phyloP scores from a whole-genome alignment of 805 yeast genomes.

The Saturnispora gosingensis region DNA sequence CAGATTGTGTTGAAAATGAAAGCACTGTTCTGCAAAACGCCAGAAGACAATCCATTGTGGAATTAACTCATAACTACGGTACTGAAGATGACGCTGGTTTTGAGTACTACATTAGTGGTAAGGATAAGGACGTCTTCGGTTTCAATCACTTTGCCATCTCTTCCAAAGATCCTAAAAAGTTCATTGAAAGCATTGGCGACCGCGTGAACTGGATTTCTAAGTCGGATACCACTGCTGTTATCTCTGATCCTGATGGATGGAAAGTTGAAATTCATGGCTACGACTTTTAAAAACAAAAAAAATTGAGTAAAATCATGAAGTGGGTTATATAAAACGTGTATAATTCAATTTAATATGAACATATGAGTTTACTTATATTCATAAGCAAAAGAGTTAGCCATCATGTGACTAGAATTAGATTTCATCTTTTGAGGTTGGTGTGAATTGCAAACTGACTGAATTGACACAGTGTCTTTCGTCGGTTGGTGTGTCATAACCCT shows the following conservation, averaged over 20 bases:
- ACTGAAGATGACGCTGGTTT: constrained; percentile 73
- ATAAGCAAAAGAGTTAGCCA: not conserved
- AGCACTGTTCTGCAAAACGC: constrained; percentile 29
- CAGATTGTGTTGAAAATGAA: constrained; percentile 35
- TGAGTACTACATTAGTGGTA: constrained; percentile 75
- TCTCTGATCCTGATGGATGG: constrained; percentile 89
- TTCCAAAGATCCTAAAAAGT: constrained; percentile 49
- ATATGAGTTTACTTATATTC: not conserved
- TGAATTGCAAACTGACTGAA: constrained; percentile 67
- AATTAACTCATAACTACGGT: constrained; percentile 94
- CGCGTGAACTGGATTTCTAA: constrained; percentile 48
- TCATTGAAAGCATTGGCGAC: constrained; percentile 43
- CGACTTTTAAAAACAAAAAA: constrained; percentile 13
- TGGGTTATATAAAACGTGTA: not conserved
- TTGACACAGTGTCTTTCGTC: constrained; percentile 94
- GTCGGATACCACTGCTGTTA: constrained; percentile 55
- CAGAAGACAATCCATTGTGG: constrained; percentile 61
- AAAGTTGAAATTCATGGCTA: constrained; percentile 52
- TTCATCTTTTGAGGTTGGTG: not conserved
- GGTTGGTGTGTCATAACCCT: constrained; percentile 80
- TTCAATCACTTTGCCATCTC: constrained; percentile 81
- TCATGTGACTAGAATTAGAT: not conserved
- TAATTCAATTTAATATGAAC: not conserved
- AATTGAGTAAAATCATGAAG: not conserved
- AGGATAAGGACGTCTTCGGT: constrained; percentile 49